Evolutionary conservation across 331 rosid genomes (phyloP), one percentile per base, ranked within the genome.

Genomic region (Rhamnella rubrinervis): DNA sequence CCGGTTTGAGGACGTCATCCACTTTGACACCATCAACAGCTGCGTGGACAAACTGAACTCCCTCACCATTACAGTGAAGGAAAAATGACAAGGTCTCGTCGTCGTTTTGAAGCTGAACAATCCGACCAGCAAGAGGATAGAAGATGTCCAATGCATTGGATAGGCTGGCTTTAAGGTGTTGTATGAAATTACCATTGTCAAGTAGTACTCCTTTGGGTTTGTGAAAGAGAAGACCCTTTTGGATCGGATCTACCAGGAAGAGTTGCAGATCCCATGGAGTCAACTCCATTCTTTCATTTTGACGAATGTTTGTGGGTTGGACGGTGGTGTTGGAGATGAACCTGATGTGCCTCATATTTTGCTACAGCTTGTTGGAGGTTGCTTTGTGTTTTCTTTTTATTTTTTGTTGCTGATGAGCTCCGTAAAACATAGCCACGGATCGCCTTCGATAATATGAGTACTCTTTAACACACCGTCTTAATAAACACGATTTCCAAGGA

Each of bases 181-280:
- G 51, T 8, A 61, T 35, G n/a, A 61, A 16, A n/a, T 4, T 23
- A n/a, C 25, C 12, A 10, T 10, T 53, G 6, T 4, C 49, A 14
- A 18, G n/a, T 15, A 11, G 5, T 12, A 23, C 23, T 23, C 6
- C 18, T 6, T 15, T 38, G 56, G 75, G 41, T 49, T 50, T 71
- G 38, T 9, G 60, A 28, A 71, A 60, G 49, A 71, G 51, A 61
- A 71, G 67, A 3, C 75, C 75, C 21, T 20, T 28, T 47, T 61
- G 75, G 52, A 28, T 71, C 26, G 51, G 21, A 65, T 51, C 39
- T 23, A 14, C 44, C 21, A 16, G 18, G 0, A 71, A 21, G 21
- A 71, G 51, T 6, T 0, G 49, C 21, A 71, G 62, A 50, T 71
- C 68, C 23, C 47, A 61, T 18, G 61, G 67, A 41, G 60, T 60